Percentiles rank a stretch among this genome's conserved stretches.
Evolutionary conservation across 768 basidiomycete genomes (phyloP).

Genomic region (Macrolepiota albuminosa): DNA sequence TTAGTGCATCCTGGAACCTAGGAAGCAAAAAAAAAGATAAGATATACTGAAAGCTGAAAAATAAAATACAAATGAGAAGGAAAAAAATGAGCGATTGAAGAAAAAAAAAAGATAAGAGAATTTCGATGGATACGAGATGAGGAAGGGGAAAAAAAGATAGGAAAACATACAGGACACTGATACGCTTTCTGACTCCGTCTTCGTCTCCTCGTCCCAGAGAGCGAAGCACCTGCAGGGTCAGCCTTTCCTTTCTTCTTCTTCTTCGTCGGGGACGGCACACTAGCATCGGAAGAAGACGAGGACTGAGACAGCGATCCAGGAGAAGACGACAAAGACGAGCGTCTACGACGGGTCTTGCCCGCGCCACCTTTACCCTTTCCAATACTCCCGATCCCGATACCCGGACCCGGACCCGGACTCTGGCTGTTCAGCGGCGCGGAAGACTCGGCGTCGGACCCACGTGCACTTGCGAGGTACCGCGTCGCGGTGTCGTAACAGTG

Average conservation of each 20-base stretch:
- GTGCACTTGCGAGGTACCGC: background rate
- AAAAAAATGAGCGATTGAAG: too few relatives aligned
- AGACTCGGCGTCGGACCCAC: background rate
- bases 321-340: background rate
- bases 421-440: background rate
- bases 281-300: background rate
- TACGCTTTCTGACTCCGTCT: constrained; percentile 37
- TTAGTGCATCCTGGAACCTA: constrained; percentile 50
- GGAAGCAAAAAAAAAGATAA: background rate
- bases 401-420: background rate
- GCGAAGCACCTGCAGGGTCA: background rate
- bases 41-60: too few relatives aligned
- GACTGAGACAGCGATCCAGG: background rate
- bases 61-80: background rate
- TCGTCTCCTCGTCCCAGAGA: constrained; percentile 11
- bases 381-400: background rate
- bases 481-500: constrained; percentile 17
- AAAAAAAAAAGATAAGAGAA: background rate
- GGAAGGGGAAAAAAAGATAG: background rate
- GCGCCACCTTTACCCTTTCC: background rate
- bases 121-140: background rate
- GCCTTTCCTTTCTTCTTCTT: constrained; percentile 5
- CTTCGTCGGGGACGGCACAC: background rate
- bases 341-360: background rate
- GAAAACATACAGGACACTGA: constrained; percentile 42